phyloP scores from a whole-genome alignment of 805 yeast species.

The Lachancea quebecensis region DNA sequence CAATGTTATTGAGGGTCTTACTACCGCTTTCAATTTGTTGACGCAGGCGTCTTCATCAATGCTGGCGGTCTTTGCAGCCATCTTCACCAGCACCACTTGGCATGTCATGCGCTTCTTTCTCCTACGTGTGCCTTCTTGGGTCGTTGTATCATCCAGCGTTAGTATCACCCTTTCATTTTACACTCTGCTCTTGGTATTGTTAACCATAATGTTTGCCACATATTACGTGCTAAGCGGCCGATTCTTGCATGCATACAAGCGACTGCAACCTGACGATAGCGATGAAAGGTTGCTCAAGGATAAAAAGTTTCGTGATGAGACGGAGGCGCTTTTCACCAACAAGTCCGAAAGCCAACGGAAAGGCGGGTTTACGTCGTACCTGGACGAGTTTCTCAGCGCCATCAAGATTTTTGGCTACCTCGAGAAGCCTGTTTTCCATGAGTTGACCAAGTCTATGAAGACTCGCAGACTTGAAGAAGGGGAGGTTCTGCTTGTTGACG shows the following conservation, averaged over 20 bases:
- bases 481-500: slow-evolving; percentile 68
- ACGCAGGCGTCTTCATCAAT: slow-evolving; percentile 5
- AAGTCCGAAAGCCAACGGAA: background rate
- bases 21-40: slow-evolving; percentile 1
- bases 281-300: slow-evolving; percentile 4
- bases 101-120: slow-evolving; percentile 2
- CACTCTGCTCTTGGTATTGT: background rate
- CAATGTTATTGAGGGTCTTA: slow-evolving; percentile 2
- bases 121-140: slow-evolving; percentile 5
- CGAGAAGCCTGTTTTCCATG: slow-evolving; percentile 86
- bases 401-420: slow-evolving; percentile 91
- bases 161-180: slow-evolving; percentile 5
- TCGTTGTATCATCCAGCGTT: slow-evolving; percentile 4
- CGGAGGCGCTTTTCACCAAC: slow-evolving; percentile 7
- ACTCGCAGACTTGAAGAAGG: slow-evolving; percentile 75
- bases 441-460: slow-evolving; percentile 83
- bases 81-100: background rate
- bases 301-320: slow-evolving; percentile 5
- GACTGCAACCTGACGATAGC: slow-evolving; percentile 7
- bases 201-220: slow-evolving; percentile 5
- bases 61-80: background rate
- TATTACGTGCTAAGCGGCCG: slow-evolving; percentile 4
- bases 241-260: slow-evolving; percentile 6
- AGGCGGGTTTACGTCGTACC: slow-evolving; percentile 48
- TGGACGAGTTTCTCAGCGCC: slow-evolving; percentile 86